Evolutionary conservation across 2,329 filamentous ascomycete genomes (phyloP).

Genomic region (Diplodia sapinea): DNA sequence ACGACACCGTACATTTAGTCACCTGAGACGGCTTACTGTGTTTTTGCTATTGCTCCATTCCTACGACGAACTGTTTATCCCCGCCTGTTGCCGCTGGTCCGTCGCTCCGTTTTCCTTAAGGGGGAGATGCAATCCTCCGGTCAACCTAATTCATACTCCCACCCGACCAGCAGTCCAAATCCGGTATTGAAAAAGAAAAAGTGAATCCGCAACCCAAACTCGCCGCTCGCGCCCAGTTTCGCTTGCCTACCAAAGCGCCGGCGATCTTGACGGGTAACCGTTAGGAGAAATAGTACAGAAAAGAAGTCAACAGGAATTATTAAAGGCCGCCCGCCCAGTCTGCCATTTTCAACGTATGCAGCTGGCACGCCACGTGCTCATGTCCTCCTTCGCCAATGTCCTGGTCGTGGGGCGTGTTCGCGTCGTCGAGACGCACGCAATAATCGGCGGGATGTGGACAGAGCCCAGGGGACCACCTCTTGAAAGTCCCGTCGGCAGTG

Average conservation of each 20-base stretch:
- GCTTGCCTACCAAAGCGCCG: slow-evolving; percentile 22
- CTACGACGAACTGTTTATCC: slow-evolving; percentile 19
- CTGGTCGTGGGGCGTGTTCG: neutral
- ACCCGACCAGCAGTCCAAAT: slow-evolving; percentile 22
- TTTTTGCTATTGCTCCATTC: slow-evolving; percentile 17
- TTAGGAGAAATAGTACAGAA: slow-evolving; percentile 29
- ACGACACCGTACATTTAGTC: neutral
- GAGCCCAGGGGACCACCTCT: slow-evolving; percentile 1
- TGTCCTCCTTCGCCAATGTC: slow-evolving; percentile 2
- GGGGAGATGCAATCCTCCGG: slow-evolving; percentile 15
- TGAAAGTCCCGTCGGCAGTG: neutral
- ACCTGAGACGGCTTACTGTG: neutral
- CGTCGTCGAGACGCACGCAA: neutral
- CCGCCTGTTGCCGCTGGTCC: slow-evolving; percentile 1
- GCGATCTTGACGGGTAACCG: slow-evolving; percentile 24
- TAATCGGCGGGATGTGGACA: slow-evolving; percentile 15
- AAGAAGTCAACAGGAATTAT: slow-evolving; percentile 24
- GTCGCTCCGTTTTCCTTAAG: slow-evolving; percentile 3
- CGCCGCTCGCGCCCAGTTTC: slow-evolving; percentile 13
- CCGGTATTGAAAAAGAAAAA: slow-evolving; percentile 23
- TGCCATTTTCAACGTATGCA: slow-evolving; percentile 14
- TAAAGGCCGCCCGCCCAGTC: slow-evolving; percentile 14
- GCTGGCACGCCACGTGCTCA: slow-evolving; percentile 6
- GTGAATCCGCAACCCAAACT: slow-evolving; percentile 13
- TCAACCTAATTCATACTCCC: slow-evolving; percentile 25